A percentile compares a stretch with the other conserved stretches of the same genome.
Conservation (phyloP, 768 basidiomycete species). For the Tylopilus vinaceipallidus region DNA sequence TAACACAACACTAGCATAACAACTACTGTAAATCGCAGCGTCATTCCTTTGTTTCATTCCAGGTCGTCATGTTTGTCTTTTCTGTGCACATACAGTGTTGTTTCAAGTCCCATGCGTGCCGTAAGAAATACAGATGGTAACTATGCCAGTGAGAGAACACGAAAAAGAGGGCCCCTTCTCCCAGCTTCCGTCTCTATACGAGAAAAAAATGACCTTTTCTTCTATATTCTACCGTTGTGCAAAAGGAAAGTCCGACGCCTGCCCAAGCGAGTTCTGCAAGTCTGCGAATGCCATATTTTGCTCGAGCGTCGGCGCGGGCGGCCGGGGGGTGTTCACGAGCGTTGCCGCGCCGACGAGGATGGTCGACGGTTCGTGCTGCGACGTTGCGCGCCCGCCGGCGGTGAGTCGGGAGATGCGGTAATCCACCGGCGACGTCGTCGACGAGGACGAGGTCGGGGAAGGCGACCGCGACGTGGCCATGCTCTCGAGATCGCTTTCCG, state of each 20-base stretch:
- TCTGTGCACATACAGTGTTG: constrained; percentile 25
- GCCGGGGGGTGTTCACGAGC: constrained; percentile 39
- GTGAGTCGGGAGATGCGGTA: constrained; percentile 23
- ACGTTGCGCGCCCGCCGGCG: constrained; percentile 20
- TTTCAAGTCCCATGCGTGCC: constrained; percentile 11
- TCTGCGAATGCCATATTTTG: constrained; percentile 85
- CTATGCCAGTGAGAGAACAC: constrained; percentile 1
- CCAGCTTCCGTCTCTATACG: too few species aligned
- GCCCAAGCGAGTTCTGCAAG: constrained; percentile 47
- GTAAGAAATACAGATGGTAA: constrained; percentile 12
- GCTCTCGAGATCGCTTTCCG: constrained; percentile 57
- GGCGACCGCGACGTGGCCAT: constrained; percentile 45
- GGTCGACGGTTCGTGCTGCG: constrained; percentile 36
- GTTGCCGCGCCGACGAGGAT: constrained; percentile 39
- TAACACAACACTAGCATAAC: constrained; percentile 25
- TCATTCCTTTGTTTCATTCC: constrained; percentile 28
- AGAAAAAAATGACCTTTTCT: too few species aligned
- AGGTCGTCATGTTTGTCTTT: constrained; percentile 18
- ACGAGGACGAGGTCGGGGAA: constrained; percentile 37
- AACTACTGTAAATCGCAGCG: constrained; percentile 26
- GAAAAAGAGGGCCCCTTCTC: too few species aligned
- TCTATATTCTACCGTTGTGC: constrained; percentile 7
- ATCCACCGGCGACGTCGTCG: constrained; percentile 16
- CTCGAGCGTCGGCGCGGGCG: constrained; percentile 65
- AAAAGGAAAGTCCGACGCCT: constrained; percentile 27